Conservation (phyloP, 73 alveolate species). For the Stentor coeruleus region DNA sequence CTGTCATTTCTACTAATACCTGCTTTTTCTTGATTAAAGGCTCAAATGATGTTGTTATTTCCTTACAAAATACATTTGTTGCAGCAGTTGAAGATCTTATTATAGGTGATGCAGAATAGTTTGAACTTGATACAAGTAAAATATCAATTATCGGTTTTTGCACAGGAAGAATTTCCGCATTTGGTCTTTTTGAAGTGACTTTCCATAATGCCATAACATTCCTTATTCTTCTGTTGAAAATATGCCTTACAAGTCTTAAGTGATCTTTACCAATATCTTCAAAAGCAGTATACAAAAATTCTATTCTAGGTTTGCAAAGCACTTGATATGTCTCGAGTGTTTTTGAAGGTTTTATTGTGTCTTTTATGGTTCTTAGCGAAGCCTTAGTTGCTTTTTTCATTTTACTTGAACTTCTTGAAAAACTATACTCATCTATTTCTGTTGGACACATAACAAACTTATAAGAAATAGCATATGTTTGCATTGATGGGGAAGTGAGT, state of each 20-base stretch:
- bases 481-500: too few relatives aligned
- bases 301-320: background rate
- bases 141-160: background rate
- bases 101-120: background rate
- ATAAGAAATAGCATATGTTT: background rate
- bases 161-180: background rate
- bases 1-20: too few relatives aligned
- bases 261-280: background rate
- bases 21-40: too few relatives aligned
- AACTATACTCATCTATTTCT: background rate
- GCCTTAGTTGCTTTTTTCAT: background rate
- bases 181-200: too few relatives aligned
- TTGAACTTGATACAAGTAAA: background rate
- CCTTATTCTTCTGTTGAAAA: background rate
- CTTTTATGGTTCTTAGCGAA: background rate
- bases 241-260: background rate
- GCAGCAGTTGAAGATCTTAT: background rate
- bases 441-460: background rate
- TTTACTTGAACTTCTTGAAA: background rate
- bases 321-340: background rate
- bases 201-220: background rate
- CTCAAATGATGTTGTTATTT: background rate
- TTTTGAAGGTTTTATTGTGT: background rate
- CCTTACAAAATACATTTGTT: background rate
- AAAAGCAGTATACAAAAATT: too few relatives aligned